Percentiles rank a stretch among this genome's conserved stretches.
Evolutionary conservation across 2,329 filamentous ascomycete species (phyloP).

Genomic region (Grosmannia serpens): DNA sequence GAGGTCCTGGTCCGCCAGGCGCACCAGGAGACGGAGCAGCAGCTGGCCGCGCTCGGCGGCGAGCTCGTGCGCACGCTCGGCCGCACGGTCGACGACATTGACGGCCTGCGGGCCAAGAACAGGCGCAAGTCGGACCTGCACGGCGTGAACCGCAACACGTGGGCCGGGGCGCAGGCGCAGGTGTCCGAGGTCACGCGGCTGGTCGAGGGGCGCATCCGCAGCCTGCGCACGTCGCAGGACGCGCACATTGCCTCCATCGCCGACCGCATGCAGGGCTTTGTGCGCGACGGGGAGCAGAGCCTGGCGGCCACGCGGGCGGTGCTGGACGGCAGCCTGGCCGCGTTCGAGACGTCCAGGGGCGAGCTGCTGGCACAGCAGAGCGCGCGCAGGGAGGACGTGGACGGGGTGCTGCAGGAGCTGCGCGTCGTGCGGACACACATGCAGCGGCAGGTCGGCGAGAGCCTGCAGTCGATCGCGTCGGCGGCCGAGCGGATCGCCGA

Average conservation of each 20-base stretch:
- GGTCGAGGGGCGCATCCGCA: constrained; percentile 63
- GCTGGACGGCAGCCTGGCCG: constrained; percentile 55
- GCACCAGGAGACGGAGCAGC: constrained; percentile 72
- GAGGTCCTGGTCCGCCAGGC: constrained; percentile 72
- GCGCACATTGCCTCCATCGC: constrained; percentile 58
- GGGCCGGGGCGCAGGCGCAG: constrained; percentile 64
- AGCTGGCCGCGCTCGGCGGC: constrained; percentile 61
- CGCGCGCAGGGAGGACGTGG: constrained; percentile 72
- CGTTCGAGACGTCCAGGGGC: constrained; percentile 56
- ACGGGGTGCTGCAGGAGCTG: constrained; percentile 83
- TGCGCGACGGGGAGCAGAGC: constrained; percentile 61
- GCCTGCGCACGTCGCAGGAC: constrained; percentile 63
- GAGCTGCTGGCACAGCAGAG: constrained; percentile 58
- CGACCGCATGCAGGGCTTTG: constrained; percentile 62
- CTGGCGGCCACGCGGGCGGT: constrained; percentile 59
- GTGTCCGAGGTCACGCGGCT: constrained; percentile 66
- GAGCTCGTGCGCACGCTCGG: constrained; percentile 68
- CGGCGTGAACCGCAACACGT: constrained; percentile 62
- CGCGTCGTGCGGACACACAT: constrained; percentile 80
- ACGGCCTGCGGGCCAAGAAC: constrained; percentile 75
- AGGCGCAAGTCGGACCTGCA: constrained; percentile 77
- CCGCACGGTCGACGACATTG: constrained; percentile 68
- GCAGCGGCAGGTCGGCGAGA: constrained; percentile 74
- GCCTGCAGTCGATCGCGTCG: constrained; percentile 68
- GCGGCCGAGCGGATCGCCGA: constrained; percentile 82